Evolutionary conservation across 2,329 filamentous ascomycete species (phyloP).

Genomic region (Aspergillus pseudoviridinutans): DNA sequence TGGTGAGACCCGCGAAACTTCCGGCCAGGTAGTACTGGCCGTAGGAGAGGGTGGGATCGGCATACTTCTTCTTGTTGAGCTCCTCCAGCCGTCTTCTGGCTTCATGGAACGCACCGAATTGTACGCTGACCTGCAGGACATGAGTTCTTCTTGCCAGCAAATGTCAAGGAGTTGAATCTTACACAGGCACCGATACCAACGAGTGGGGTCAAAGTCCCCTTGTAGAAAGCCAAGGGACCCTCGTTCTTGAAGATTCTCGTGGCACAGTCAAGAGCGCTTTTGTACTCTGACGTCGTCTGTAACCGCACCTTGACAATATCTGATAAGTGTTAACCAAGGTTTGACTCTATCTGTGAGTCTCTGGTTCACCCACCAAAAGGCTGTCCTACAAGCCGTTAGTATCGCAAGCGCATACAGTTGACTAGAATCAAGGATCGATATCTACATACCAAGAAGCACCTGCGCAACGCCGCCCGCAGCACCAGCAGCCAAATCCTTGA

Average conservation of each 20-base stretch:
- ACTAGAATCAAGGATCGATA: background rate
- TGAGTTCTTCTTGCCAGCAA: background rate
- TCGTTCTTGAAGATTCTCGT: constrained; percentile 82
- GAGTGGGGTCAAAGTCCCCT: constrained; percentile 90
- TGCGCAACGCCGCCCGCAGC: constrained; percentile 90
- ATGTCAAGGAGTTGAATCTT: constrained; percentile 21
- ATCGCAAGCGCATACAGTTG: background rate
- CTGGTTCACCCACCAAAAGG: constrained; percentile 55
- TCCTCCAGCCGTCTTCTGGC: constrained; percentile 82
- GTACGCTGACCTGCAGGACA: constrained; percentile 64
- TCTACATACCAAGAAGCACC: constrained; percentile 76
- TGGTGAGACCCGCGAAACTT: constrained; percentile 87
- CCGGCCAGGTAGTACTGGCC: constrained; percentile 84
- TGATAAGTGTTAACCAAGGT: constrained; percentile 26
- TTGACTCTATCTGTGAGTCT: background rate
- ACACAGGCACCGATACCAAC: constrained; percentile 96
- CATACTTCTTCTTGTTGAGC: constrained; percentile 55
- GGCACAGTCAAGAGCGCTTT: constrained; percentile 74
- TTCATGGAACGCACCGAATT: constrained; percentile 95
- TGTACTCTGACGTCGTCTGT: constrained; percentile 81
- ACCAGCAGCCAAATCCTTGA: constrained; percentile 88
- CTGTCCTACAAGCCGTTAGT: constrained; percentile 50
- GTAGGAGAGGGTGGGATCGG: constrained; percentile 61
- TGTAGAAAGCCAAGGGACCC: constrained; percentile 91
- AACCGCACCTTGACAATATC: constrained; percentile 98